These are phyloP conservation scores for Epichloe aotearoae DNA, from an alignment of 2,329 filamentous ascomycete genomes.

Conservation along the genomic window DNA sequence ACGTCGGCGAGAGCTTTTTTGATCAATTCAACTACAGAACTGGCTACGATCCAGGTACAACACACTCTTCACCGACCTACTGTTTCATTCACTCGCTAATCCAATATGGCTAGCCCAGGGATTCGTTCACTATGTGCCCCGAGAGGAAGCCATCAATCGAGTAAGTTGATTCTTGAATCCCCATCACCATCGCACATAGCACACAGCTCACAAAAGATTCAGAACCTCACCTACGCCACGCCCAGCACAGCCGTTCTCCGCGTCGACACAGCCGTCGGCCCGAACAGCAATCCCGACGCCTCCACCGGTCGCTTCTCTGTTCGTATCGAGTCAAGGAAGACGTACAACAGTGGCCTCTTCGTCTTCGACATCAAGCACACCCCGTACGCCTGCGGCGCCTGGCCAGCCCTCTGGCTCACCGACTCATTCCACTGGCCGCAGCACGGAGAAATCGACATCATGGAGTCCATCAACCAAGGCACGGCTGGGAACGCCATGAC, in stretches of 20 bases:
- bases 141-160: conserved; percentile 24
- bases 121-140: conserved; percentile 40
- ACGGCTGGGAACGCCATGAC: conserved; percentile 44
- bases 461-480: conserved; percentile 45
- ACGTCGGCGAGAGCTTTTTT: conserved; percentile 39
- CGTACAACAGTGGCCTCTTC: conserved; percentile 51
- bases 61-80: not conserved
- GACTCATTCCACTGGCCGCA: conserved; percentile 48
- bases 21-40: conserved; percentile 41
- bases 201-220: not conserved
- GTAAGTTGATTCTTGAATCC: conserved; percentile 18
- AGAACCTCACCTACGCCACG: conserved; percentile 52
- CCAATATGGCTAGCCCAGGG: conserved; percentile 23
- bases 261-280: conserved; percentile 47
- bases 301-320: conserved; percentile 50
- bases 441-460: conserved; percentile 51
- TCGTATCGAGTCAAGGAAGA: conserved; percentile 45
- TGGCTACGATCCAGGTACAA: conserved; percentile 33
- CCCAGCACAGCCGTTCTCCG: conserved; percentile 38
- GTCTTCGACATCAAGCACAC: conserved; percentile 53
- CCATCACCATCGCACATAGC: not conserved
- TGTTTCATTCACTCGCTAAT: not conserved
- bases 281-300: conserved; percentile 32
- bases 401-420: conserved; percentile 53
- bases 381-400: conserved; percentile 49